Base-by-base conservation (phyloP, 345 rosid genomes). In the Corymbia maculata region DNA sequence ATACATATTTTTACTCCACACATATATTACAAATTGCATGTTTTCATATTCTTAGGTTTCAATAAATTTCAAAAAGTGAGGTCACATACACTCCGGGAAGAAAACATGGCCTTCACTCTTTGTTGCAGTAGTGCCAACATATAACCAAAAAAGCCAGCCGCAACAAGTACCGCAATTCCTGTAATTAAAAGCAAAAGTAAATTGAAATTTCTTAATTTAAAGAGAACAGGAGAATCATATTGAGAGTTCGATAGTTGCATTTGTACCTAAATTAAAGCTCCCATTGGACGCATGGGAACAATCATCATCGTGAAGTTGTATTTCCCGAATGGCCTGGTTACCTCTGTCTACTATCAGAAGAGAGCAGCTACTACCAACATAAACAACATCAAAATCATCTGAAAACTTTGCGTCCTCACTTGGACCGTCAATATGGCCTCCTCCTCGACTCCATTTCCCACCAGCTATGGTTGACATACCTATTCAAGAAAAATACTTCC, bases 381-480 rank as follows among this genome's bases (percentile, higher is more conserved):
- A 98, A 57, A 95, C 93, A 87, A 96, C 86, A 90, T 98, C 99
- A 89, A 97, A 97, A 89, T 98, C 98, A 88, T 94, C 92, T 3
- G 99, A 98, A 90, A 97, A 95, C 88, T 93, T 98, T 1, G 97
- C 98, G 70, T 96, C 97, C 92, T 94, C 96, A 52, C 97, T 94
- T 10, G 96, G 95, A 88, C 97, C 97, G 51, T 96, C 98, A 9
- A 95, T 93, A 88, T 94, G 98, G 32, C 96, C 98, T 85, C 93
- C 91, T 89, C 95, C 91, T 61, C 96, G 92, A 85, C 93, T 89
- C 92, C 97, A 91, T 93, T 96, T 95, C 45, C 99, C 98, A 13
- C 95, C 97, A 8, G 98, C 98, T 86, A 98, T 98, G 51, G 99
- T 98, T 52, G 99, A 93, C 51, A 98, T 95, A 51, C 98, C 99